Evolutionary conservation across 345 rosid species (phyloP), one percentile per base, ranked within the genome.

Genomic region (Schrenkiella parvula): DNA sequence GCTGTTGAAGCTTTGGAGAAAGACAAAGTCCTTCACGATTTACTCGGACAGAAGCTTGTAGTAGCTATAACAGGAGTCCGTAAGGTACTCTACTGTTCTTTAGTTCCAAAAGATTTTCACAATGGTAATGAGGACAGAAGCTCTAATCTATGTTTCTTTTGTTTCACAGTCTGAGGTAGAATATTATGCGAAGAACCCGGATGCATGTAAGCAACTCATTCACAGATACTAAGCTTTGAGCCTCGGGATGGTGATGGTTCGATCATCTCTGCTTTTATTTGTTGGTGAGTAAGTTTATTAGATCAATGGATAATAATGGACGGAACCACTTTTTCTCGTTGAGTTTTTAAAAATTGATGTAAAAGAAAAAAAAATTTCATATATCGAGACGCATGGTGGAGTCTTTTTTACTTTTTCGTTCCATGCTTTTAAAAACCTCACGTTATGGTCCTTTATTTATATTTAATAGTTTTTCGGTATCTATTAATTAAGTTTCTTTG

Each of bases 191-290:
- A 66, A 84, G 80, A 79, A 88, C 17, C 76, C 80, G 54, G 87
- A 86, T 0, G 89, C 92, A 4, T 87, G 79, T 85, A 95, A 83
- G 86, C 88, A 86, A 71, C 87, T 95, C 74, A 89, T 95, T 68
- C 91, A 87, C 81, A 89, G 89, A 0, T 93, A 89, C 70, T 91
- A 50, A 79, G 59, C 51, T 34, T 12, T 38, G 44, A 28, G 35
- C 23, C n/a, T 38, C 4, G 18, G 14, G 15, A 22, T 64, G 57
- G 39, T 57, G 43, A 4, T 48, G n/a, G 48, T 28, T 29, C 6
- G 18, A 48, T 65, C 32, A 56, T 64, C 4, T 73, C n/a, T 18
- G 8, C 29, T 39, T 39, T 41, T n/a, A 1, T 18, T 18, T 18
- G 12, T 19, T 44, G 14, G 42, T 43, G 9, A 41, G 42, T 43